phyloP scores from a whole-genome alignment of 495 filamentous ascomycete species.

The Trichoderma orchidacearum region DNA sequence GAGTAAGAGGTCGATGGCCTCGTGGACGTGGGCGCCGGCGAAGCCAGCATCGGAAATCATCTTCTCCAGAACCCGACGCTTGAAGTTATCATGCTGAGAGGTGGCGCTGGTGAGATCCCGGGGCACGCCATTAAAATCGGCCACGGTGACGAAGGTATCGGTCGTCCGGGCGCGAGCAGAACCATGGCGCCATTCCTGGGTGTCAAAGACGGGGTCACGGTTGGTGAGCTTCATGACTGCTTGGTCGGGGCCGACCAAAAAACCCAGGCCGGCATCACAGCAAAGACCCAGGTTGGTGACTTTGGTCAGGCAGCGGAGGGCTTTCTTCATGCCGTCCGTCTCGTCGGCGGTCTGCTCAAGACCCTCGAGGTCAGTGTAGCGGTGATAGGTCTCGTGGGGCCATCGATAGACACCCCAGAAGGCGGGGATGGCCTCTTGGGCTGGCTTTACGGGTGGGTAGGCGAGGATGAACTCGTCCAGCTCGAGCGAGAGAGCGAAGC shows the following conservation, averaged over 20 bases:
- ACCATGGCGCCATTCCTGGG: slow-evolving; percentile 1
- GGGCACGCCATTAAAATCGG: not conserved
- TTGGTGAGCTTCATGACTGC: not conserved
- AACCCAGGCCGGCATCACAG: slow-evolving; percentile 42
- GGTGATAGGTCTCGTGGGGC: slow-evolving; percentile 33
- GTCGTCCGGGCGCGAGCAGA: not conserved
- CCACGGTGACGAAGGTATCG: not conserved
- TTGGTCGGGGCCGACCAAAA: slow-evolving; percentile 23
- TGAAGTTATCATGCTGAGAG: slow-evolving; percentile 1
- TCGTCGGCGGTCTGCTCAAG: slow-evolving; percentile 41
- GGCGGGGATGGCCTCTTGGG: slow-evolving; percentile 20
- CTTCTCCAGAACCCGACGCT: slow-evolving; percentile 5
- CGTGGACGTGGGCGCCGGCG: slow-evolving; percentile 5
- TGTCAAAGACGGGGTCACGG: slow-evolving; percentile 4
- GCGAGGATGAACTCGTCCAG: slow-evolving; percentile 26
- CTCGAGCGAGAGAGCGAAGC: slow-evolving; percentile 43
- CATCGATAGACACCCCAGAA: slow-evolving; percentile 41
- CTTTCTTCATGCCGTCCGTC: slow-evolving; percentile 29
- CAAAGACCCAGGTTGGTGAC: slow-evolving; percentile 39
- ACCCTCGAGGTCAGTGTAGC: slow-evolving; percentile 31
- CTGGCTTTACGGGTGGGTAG: slow-evolving; percentile 22
- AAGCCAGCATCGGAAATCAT: slow-evolving; percentile 13
- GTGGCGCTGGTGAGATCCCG: not conserved
- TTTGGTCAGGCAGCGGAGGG: slow-evolving; percentile 25
- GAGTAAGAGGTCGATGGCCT: slow-evolving; percentile 10